Conservation (phyloP, 257 asterid genomes). For the Fraxinus quadrangulata region DNA sequence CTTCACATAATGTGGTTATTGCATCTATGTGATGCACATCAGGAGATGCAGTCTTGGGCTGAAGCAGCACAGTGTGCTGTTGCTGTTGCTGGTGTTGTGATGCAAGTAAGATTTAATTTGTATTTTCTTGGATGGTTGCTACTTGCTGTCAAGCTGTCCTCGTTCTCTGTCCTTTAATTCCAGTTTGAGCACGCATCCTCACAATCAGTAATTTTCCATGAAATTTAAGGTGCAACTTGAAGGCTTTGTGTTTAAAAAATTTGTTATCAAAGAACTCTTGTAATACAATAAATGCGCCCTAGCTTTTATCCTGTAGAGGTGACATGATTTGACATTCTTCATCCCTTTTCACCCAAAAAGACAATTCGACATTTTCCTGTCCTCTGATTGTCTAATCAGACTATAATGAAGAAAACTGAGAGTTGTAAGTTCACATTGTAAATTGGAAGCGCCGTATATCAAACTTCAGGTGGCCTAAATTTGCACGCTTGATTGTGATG, state of each 20-base stretch:
- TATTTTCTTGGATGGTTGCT: conserved; percentile 16
- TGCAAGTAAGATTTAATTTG: conserved; percentile 61
- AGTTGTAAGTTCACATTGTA: neutral
- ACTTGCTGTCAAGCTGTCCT: neutral
- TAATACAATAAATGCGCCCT: neutral
- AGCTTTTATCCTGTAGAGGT: neutral
- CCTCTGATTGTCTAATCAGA: conserved; percentile 1
- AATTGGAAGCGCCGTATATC: neutral
- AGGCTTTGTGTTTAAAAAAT: neutral
- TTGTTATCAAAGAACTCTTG: neutral
- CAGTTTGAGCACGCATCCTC: neutral
- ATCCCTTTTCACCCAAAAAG: neutral
- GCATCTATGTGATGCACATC: conserved; percentile 98
- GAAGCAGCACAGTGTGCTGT: conserved; percentile 99
- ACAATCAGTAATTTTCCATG: neutral
- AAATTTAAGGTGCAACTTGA: neutral
- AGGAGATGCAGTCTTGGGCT: conserved; percentile 99
- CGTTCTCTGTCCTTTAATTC: conserved; percentile 1
- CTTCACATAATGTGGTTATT: conserved; percentile 98
- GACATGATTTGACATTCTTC: neutral
- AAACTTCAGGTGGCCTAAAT: neutral
- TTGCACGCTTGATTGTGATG: neutral
- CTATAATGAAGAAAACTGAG: neutral
- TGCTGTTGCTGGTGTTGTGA: conserved; percentile 99
- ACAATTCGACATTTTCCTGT: neutral